Evolutionary conservation across 2,329 filamentous ascomycete genomes (phyloP).

Genomic region (Pseudogymnoascus sp.): DNA sequence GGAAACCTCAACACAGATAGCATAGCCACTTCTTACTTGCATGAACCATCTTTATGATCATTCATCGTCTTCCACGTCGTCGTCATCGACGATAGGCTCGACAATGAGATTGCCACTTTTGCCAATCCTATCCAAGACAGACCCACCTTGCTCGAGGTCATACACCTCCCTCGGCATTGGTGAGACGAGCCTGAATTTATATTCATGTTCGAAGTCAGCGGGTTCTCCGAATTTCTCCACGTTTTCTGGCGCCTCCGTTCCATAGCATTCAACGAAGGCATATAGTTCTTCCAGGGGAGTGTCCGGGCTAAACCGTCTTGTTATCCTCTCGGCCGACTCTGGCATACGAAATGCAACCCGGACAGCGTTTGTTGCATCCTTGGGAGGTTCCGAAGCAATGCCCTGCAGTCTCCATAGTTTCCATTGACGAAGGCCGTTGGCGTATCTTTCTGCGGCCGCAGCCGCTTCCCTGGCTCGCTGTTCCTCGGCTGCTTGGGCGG

Average conservation of each 20-base stretch:
- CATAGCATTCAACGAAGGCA: conserved; percentile 88
- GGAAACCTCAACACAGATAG: neutral
- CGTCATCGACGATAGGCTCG: conserved; percentile 50
- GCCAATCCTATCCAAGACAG: conserved; percentile 66
- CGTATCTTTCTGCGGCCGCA: conserved; percentile 46
- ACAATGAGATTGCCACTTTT: conserved; percentile 84
- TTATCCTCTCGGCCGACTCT: conserved; percentile 59
- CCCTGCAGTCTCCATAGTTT: conserved; percentile 65
- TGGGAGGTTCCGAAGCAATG: conserved; percentile 60
- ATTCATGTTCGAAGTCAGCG: conserved; percentile 67
- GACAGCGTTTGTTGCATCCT: conserved; percentile 59
- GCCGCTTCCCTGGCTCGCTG: conserved; percentile 53
- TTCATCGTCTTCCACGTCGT: conserved; percentile 11
- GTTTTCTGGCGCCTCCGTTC: conserved; percentile 17
- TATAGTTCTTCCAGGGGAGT: conserved; percentile 81
- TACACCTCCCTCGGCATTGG: conserved; percentile 80
- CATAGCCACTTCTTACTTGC: conserved; percentile 1
- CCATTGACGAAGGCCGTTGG: conserved; percentile 58
- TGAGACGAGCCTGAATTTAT: conserved; percentile 76
- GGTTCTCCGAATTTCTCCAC: conserved; percentile 39
- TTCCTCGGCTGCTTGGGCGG: conserved; percentile 59
- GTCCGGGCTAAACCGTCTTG: conserved; percentile 64
- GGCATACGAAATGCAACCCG: conserved; percentile 63
- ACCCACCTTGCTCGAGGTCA: conserved; percentile 57
- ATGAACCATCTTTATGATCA: conserved; percentile 6